These are phyloP conservation scores for Daedaleopsis sinensis DNA, from an alignment of 768 basidiomycete genomes.

Conservation along the genomic window DNA sequence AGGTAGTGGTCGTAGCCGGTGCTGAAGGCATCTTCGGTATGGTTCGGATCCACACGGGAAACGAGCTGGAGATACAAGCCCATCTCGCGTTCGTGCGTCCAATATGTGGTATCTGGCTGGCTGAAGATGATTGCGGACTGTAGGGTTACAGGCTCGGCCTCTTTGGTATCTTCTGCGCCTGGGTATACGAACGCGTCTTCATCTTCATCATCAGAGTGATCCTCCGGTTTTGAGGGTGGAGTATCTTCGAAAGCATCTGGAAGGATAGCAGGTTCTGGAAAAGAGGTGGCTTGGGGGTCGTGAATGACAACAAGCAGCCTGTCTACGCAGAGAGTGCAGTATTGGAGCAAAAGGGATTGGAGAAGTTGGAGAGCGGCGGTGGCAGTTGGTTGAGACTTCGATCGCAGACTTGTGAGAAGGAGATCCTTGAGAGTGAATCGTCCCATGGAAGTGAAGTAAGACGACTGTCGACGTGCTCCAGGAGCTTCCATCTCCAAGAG, in stretches of 20 bases:
- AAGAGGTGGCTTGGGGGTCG: conserved; percentile 75
- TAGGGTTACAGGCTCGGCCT: conserved; percentile 1
- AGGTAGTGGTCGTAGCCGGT: conserved; percentile 87
- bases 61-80: conserved; percentile 77
- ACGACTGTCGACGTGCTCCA: conserved; percentile 66
- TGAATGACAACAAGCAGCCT: conserved; percentile 71
- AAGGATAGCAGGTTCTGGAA: conserved; percentile 59
- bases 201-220: conserved; percentile 52
- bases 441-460: conserved; percentile 86
- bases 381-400: conserved; percentile 61
- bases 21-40: conserved; percentile 73
- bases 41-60: conserved; percentile 74
- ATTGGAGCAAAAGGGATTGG: conserved; percentile 70
- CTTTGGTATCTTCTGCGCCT: conserved; percentile 35
- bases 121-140: conserved; percentile 36
- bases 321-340: conserved; percentile 65
- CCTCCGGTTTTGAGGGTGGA: conserved; percentile 24
- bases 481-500: conserved; percentile 86
- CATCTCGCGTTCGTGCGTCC: conserved; percentile 86
- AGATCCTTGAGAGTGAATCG: conserved; percentile 93
- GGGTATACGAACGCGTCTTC: conserved; percentile 57
- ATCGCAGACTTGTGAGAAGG: conserved; percentile 76
- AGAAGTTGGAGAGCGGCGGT: conserved; percentile 83
- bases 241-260: conserved; percentile 15
- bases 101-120: conserved; percentile 73